These are phyloP conservation scores for Trametes hirsuta DNA, from an alignment of 1,284 basidiomycete genomes.

Conservation along the genomic window DNA sequence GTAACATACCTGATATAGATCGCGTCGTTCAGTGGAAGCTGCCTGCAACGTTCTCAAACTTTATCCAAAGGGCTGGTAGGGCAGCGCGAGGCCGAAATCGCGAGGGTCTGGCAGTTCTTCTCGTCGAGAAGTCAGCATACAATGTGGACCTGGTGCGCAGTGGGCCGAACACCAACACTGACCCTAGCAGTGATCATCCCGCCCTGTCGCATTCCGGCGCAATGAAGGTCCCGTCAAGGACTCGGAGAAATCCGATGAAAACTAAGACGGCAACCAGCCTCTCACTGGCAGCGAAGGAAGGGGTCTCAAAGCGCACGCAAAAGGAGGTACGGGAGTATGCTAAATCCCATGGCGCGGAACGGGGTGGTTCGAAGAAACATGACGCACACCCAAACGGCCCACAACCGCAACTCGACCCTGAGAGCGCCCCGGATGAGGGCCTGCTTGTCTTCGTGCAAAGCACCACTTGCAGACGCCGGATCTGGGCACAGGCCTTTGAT, in stretches of 20 bases:
- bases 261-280: neutral
- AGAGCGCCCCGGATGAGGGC: neutral
- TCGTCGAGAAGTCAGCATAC: slow-evolving; percentile 27
- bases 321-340: neutral
- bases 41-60: slow-evolving; percentile 26
- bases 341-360: neutral
- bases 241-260: no score
- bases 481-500: neutral
- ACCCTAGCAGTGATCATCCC: no score
- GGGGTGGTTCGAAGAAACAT: neutral
- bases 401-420: neutral
- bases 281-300: neutral
- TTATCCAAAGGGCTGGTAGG: slow-evolving; percentile 30
- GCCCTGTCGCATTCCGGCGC: neutral
- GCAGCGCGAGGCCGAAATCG: slow-evolving; percentile 22
- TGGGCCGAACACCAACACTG: no score
- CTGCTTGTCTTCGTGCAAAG: neutral
- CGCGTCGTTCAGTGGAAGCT: slow-evolving; percentile 32
- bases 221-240: neutral
- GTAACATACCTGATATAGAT: slow-evolving; percentile 31
- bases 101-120: slow-evolving; percentile 25
- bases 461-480: neutral
- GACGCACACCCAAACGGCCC: neutral
- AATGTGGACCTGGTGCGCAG: neutral
- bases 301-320: neutral